Evolutionary conservation across 345 rosid species (phyloP).

Genomic region (Salix viminalis): DNA sequence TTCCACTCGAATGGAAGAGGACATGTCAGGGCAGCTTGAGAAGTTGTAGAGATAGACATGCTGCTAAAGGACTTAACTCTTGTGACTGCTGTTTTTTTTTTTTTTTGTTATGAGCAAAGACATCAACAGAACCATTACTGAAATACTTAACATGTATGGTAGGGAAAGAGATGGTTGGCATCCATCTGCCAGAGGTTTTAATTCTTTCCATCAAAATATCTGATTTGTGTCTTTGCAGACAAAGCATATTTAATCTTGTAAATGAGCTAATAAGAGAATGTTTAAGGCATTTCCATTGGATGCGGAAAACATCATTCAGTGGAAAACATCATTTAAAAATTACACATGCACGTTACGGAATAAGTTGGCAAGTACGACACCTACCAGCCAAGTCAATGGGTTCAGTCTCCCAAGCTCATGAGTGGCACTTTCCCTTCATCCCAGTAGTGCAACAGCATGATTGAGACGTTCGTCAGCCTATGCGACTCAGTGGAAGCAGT

Average conservation of each 20-base stretch:
- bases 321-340: not conserved
- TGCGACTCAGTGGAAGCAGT: conserved; percentile 15
- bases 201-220: not conserved
- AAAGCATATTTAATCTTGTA: not conserved
- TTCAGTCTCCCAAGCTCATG: conserved; percentile 4
- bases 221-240: not conserved
- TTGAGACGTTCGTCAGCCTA: conserved; percentile 4
- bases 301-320: not conserved
- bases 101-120: not conserved
- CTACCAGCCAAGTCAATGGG: conserved; percentile 2
- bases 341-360: not conserved
- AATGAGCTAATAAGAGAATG: not conserved
- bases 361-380: conserved; percentile 10
- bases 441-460: conserved; percentile 8
- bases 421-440: conserved; percentile 4
- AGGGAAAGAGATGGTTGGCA: not conserved
- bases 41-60: not conserved
- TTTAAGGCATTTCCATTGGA: not conserved
- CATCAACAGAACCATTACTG: not conserved
- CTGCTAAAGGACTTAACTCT: not conserved
- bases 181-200: not conserved
- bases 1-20: not conserved
- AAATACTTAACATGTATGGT: not conserved
- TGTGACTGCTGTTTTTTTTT: not conserved
- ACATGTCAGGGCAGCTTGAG: not conserved